Base-by-base conservation (phyloP, 108 stramenopile genomes). In the Schizochytrium sp. region DNA sequence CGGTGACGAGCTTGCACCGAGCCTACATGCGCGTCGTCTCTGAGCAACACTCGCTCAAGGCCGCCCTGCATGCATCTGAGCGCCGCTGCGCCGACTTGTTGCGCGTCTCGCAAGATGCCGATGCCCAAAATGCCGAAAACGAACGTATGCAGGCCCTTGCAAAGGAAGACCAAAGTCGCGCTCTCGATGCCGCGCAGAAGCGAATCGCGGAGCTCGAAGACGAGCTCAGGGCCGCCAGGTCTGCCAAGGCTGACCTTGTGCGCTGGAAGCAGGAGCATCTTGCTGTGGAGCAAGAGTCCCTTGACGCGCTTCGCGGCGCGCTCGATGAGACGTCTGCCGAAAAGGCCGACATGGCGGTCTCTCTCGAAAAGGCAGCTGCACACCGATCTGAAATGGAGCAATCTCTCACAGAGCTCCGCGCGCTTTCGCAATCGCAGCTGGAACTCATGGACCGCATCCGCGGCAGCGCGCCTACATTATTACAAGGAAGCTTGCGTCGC, bases 41-140 rank as follows among this genome's bases (percentile, higher is more conserved):
- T 12, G 76, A 83, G 51, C 45, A 83, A 53, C 10, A 45, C 6
- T 83, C 76, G 0, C 76, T 83, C 45, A 83, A 53, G 28, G 51
- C 45, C n/a, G 76, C 76, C 48, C 76, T 83, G n/a, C 76, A 83
- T 83, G 76, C 76, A n/a, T 83, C 76, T 55, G 76, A 83, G 23
- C 19, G 76, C 23, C 6, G 76, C 6, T 83, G 76, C 28, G 76
- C 76, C 45, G 76, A 83, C 19, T 45, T 83, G 6, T 28, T 83
- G 19, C 48, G 76, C 6, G 48, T 83, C 28, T 10, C 45, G 6
- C 48, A 83, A 45, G 76, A 83, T 23, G 63, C 63, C 6, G 63
- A 69, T 69, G 63, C 63, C 12, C 63, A 69, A 18, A 28, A 69
- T 69, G 63, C 63, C 14, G 10, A 69, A 23, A 8, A 69, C 63